Conservation (phyloP, 345 rosid species). For the Lepidium aucheri region DNA sequence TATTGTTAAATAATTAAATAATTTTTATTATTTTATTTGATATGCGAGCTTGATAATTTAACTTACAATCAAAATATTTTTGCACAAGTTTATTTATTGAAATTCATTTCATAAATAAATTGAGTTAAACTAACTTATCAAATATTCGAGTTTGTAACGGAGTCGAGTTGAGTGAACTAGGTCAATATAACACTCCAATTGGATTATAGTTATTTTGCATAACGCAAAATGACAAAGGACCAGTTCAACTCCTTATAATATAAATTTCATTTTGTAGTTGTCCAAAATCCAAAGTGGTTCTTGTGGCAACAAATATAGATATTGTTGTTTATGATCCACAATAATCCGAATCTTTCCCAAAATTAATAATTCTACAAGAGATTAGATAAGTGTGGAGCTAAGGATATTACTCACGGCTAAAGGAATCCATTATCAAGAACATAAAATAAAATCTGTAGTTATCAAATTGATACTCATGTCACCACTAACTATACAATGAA, state of each 20-base stretch:
- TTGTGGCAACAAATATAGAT: neutral
- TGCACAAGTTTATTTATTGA: no score
- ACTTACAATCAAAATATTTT: no score
- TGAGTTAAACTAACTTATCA: no score
- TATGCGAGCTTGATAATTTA: no score
- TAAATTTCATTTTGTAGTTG: neutral
- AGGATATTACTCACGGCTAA: constrained; percentile 18
- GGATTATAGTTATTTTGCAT: no score
- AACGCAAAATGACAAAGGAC: no score
- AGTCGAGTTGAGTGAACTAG: no score
- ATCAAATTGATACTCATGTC: constrained; percentile 14
- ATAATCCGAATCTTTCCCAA: neutral
- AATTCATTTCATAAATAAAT: no score
- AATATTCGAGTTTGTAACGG: no score
- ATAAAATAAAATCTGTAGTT: neutral
- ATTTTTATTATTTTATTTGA: no score
- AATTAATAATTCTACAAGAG: neutral
- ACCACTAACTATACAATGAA: neutral
- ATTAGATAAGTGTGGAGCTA: neutral
- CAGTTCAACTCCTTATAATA: neutral
- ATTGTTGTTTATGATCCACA: neutral
- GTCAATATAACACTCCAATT: no score
- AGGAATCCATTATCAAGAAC: neutral
- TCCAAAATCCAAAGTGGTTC: neutral
- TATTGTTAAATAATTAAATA: no score